Evolutionary conservation across 331 rosid species (phyloP).

Genomic region (Malus hybrid): DNA sequence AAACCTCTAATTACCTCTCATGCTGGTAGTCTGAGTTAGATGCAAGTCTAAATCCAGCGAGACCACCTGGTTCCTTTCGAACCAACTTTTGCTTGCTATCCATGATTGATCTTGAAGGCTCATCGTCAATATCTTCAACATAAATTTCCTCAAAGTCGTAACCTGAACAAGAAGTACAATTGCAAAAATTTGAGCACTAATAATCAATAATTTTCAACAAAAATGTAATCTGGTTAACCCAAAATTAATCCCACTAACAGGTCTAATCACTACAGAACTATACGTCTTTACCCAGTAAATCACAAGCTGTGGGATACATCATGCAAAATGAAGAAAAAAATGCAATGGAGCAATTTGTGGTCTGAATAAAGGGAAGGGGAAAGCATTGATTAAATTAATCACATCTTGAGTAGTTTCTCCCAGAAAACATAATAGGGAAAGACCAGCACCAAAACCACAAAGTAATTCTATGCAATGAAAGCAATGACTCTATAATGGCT

Average conservation of each 20-base stretch:
- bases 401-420: background rate
- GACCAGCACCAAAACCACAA: background rate
- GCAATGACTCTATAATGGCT: slow-evolving; percentile 3
- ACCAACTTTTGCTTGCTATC: slow-evolving; percentile 45
- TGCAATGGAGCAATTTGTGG: background rate
- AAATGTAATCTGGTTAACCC: background rate
- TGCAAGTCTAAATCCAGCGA: slow-evolving; percentile 75
- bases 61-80: slow-evolving; percentile 40
- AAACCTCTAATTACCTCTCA: slow-evolving; percentile 49
- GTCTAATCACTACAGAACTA: background rate
- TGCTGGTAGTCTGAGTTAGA: slow-evolving; percentile 69
- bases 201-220: background rate
- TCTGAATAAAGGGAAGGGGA: background rate
- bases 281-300: background rate
- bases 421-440: background rate
- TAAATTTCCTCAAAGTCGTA: slow-evolving; percentile 66
- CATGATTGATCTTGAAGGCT: slow-evolving; percentile 47
- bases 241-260: background rate
- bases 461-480: background rate
- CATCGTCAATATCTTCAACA: slow-evolving; percentile 74
- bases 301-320: background rate
- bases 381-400: background rate
- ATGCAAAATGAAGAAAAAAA: background rate
- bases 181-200: slow-evolving; percentile 7
- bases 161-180: slow-evolving; percentile 35